Evolutionary conservation across 306 rosid genomes (phyloP), one percentile per base, ranked within the genome.

Genomic region (Ormosia emarginata): DNA sequence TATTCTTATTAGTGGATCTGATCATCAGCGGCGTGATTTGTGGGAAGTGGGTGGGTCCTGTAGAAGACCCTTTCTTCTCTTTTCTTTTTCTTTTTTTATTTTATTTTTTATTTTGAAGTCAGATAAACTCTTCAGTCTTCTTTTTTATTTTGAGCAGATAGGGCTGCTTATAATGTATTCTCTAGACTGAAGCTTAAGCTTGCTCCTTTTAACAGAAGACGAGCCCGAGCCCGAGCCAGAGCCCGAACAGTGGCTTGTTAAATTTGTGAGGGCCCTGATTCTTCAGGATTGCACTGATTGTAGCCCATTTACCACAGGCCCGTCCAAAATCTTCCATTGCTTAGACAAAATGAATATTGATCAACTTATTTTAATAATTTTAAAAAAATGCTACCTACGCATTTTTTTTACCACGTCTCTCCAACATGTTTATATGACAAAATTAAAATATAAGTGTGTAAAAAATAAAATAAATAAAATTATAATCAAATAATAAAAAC

Each of bases 21-120:
- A 61, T 29, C 40, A 79, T 79, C 11, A 8, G 70, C 69, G 86
- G 77, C 88, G 83, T 78, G 77, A 88, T 78, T 86, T 76, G 33
- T 43, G 91, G 83, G 34, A 24, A n/a, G 30, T 39, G 0, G 13
- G 39, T 64, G 81, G 82, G 79, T 64, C 87, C 82, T 61, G 7
- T 32, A 3, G 12, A 59, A 8, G 33, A 14, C 8, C 5, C 57
- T 30, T 8, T 30, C 30, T 7, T 29, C 6, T 5, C 58, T 17
- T 2, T 10, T n/a, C n/a, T n/a, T 12, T 41, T 41, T 66, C 0
- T 47, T 36, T 24, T 24, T 10, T 2, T 18, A 17, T 58, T 24
- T 3, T n/a, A 47, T 47, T 11, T 47, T n/a, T n/a, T n/a, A n/a
- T n/a, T n/a, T 47, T 47, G 15, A 47, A 47, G 15, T 47, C 15